Evolutionary conservation across 257 asterid species (phyloP).

Genomic region (Nicotiana benthamiana): DNA sequence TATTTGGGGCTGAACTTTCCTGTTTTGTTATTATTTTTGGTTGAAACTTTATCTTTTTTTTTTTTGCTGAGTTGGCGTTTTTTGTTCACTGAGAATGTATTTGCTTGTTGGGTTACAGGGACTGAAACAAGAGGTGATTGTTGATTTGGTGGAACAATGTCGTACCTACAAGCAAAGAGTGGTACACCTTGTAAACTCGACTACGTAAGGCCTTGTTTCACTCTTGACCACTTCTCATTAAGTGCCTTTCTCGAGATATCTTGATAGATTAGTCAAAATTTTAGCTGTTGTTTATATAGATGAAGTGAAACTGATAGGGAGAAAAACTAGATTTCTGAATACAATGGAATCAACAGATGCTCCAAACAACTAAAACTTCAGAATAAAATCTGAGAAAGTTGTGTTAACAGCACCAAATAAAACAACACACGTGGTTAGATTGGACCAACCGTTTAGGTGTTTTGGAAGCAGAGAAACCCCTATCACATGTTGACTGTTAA

Average conservation of each 20-base stretch:
- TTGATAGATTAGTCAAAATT: neutral
- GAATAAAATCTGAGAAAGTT: neutral
- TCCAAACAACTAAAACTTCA: neutral
- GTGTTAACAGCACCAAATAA: neutral
- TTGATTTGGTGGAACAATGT: constrained; percentile 96
- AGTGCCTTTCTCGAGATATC: constrained; percentile 1
- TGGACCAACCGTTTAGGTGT: neutral
- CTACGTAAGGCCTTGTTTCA: constrained; percentile 67
- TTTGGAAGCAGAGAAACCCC: neutral
- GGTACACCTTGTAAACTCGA: constrained; percentile 94
- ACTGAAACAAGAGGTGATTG: constrained; percentile 88
- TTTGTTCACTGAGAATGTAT: neutral
- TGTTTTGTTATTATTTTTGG: neutral
- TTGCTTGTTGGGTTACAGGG: constrained; percentile 46
- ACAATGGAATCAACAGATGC: neutral
- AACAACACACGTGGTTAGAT: neutral
- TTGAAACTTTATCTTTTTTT: neutral
- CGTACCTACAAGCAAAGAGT: constrained; percentile 95
- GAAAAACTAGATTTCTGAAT: neutral
- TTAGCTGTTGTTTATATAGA: neutral
- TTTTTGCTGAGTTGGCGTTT: neutral
- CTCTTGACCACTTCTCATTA: constrained; percentile 9
- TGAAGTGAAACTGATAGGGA: neutral
- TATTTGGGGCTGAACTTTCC: neutral
- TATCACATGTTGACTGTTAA: neutral